Base-by-base conservation (phyloP, 345 rosid species). In the Eutrema japonicum region DNA sequence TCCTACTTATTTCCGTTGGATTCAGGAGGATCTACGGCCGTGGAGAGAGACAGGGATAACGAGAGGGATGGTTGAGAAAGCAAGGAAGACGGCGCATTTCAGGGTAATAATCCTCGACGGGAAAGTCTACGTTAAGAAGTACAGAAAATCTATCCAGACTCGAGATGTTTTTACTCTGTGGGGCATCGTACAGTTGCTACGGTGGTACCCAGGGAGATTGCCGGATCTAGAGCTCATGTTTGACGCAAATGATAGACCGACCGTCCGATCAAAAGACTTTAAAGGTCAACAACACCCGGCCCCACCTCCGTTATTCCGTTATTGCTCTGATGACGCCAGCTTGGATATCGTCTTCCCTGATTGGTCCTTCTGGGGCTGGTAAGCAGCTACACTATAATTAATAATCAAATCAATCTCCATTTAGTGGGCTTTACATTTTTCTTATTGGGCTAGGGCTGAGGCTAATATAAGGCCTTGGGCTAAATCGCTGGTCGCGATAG, bases 361-460 rank as follows among this genome's bases (percentile, higher is more conserved):
- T 68, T 88, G 94, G 89, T 84, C 94, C 5, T 89, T 86, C 71
- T 92, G 96, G 98, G 96, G 96, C 64, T 89, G 97, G 97, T 89
- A 83, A 70, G 33, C 30, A 37, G 26, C 57, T 4, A 29, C 7
- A 5, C 14, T 10, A 11, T 2, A 10, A 11, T 2, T 7, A 7
- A n/a, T 7, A n/a, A 3, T 7, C 2, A 30, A 4, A 11, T 18
- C 8, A 54, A 16, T 3, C n/a, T 3, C n/a, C 9, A 14, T 9
- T 55, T 52, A 45, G n/a, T 14, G 67, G 66, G 60, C 48, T 30
- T 10, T 59, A 3, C 18, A 11, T 49, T 47, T 29, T 5, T 57
- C 3, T 41, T 10, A 4, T 56, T 64, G 42, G 66, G 54, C 12
- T 10, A 83, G 89, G 89, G 85, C 82, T 27, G 89, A 83, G 78